These are phyloP conservation scores for Teunomyces panamensis DNA, from an alignment of 805 yeast genomes.

Conservation along the genomic window DNA sequence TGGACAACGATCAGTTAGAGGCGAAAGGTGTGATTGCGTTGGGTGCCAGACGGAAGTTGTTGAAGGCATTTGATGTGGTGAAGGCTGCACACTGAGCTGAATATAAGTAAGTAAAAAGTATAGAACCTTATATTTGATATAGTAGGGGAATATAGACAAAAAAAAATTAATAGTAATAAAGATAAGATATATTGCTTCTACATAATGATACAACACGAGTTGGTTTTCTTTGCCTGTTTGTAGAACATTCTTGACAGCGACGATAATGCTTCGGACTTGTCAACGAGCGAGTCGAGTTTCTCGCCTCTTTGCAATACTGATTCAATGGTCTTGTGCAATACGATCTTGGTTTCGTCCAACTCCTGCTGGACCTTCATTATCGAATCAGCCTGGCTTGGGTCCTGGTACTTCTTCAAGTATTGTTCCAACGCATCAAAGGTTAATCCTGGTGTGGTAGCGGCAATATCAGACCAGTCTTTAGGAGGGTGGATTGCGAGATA, in stretches of 20 bases:
- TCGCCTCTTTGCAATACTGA: constrained; percentile 94
- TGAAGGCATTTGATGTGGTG: constrained; percentile 88
- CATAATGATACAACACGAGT: constrained; percentile 28
- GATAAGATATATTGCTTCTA: constrained; percentile 4
- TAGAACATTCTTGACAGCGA: constrained; percentile 89
- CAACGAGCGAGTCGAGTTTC: constrained; percentile 88
- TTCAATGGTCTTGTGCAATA: constrained; percentile 92
- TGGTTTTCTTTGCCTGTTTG: constrained; percentile 87
- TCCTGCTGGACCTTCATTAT: constrained; percentile 97
- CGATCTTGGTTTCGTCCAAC: constrained; percentile 95
- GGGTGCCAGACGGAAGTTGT: constrained; percentile 91
- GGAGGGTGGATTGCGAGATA: constrained; percentile 80
- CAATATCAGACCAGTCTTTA: constrained; percentile 56
- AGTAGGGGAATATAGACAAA: constrained; percentile 4
- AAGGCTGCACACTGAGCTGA: constrained; percentile 21
- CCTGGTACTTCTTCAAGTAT: constrained; percentile 84
- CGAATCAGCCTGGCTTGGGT: constrained; percentile 95
- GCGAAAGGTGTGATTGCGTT: constrained; percentile 85
- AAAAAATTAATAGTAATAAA: neutral
- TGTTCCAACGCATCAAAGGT: constrained; percentile 59
- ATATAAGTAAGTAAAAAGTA: neutral
- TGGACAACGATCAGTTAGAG: constrained; percentile 67
- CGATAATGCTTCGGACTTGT: constrained; percentile 90
- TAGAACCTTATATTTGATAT: constrained; percentile 9
- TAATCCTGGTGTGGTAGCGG: constrained; percentile 45